Evolutionary conservation across 2,329 filamentous ascomycete genomes (phyloP), one percentile per base, ranked within the genome.

Genomic region (Colletotrichum sp.): DNA sequence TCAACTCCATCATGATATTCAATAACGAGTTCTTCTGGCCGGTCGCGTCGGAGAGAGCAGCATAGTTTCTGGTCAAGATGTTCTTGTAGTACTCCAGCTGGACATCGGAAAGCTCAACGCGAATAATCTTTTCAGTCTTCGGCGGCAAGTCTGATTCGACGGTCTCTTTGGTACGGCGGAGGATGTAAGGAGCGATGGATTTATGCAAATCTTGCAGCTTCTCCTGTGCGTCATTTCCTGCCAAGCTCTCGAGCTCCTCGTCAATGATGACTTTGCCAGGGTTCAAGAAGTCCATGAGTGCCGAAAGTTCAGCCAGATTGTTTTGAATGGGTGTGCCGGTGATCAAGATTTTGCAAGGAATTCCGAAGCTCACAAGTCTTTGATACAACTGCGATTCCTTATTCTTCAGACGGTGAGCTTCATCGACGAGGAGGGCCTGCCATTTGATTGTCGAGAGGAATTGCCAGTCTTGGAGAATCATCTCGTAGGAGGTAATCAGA

Each of bases 1-100:
- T 99, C 81, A 99, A 86, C 85, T 99, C 97, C 97, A 99, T 99
- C 92, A 99, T 98, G 83, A 99, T 97, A 85, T 99, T 99, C 78
- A 99, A 88, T 16, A 99, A 87, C 0, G 96, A 99, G 79, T 98
- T 96, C 85, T 98, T 99, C 84, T 98, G 95, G 8, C 96, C 97
- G 60, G 94, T 93, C 62, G 96, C 96, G 81, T 98, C 95, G 80
- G 98, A 98, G 36, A 99, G 90, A 5, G 96, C 97, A 34, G 96
- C 93, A 81, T 99, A 99, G 83, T 99, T 99, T 81, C 96, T 93
- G 0, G 97, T 99, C 28, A 99, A 89, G 75, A 99, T 99, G 82
- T 99, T 99, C 87, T 99, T 99, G 89, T 99, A 99, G 85, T 98
- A 99, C 78, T 99, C 96, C 12, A 99, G 89, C 83, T 99, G 97